Evolutionary conservation across 257 asterid genomes (phyloP).

Genomic region (Buddleja alternifolia): DNA sequence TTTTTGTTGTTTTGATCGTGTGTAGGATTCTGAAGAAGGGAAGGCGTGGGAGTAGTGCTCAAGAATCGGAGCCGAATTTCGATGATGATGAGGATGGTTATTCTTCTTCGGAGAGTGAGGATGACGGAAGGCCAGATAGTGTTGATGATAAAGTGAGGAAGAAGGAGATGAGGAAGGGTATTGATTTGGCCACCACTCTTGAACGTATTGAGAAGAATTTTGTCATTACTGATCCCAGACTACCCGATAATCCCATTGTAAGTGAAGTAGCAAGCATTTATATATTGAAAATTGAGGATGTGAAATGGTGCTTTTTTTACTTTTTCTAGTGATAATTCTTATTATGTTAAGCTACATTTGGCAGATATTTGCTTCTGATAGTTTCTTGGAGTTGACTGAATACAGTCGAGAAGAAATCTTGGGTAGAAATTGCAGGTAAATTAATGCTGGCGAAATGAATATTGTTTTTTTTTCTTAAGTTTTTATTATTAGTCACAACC

Average conservation of each 20-base stretch:
- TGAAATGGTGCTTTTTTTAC: neutral
- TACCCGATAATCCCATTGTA: conserved; percentile 98
- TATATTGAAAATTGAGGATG: neutral
- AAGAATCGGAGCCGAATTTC: conserved; percentile 47
- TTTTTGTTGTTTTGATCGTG: too few relatives aligned
- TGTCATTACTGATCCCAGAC: conserved; percentile 96
- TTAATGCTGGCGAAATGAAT: too few relatives aligned
- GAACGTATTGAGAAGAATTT: conserved; percentile 98
- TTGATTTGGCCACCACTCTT: conserved; percentile 96
- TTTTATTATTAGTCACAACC: too few relatives aligned
- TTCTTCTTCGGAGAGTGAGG: conserved; percentile 54
- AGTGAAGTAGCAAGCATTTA: conserved; percentile 26
- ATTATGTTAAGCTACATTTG: neutral
- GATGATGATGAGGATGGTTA: conserved; percentile 40
- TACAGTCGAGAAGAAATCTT: conserved; percentile 93
- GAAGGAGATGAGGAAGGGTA: conserved; percentile 99
- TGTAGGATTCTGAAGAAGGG: conserved; percentile 77
- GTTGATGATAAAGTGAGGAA: conserved; percentile 93
- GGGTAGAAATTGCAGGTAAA: conserved; percentile 97
- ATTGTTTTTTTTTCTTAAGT: neutral
- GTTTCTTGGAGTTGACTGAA: conserved; percentile 98
- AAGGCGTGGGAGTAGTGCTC: conserved; percentile 49
- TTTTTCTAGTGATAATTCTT: conserved; percentile 16
- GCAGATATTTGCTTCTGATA: conserved; percentile 97
- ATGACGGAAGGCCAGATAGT: conserved; percentile 80